These are phyloP conservation scores for Pichia insulana DNA, from an alignment of 805 yeast species.

Conservation along the genomic window DNA sequence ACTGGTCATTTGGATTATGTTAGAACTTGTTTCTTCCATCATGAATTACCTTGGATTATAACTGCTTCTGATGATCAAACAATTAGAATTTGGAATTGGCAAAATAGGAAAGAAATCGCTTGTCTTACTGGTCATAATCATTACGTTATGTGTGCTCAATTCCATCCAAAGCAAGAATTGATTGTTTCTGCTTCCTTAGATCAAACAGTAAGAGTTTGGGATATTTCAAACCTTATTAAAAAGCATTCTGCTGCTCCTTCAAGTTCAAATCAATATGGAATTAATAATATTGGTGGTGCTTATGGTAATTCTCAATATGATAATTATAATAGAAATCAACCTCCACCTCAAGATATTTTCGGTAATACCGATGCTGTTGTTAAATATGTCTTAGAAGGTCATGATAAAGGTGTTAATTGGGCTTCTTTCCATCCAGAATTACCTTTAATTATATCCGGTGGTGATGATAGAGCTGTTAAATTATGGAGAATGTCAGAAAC, in stretches of 20 bases:
- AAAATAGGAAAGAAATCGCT: constrained; percentile 93
- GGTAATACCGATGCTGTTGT: constrained; percentile 92
- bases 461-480: constrained; percentile 92
- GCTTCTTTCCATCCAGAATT: constrained; percentile 96
- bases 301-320: constrained; percentile 31
- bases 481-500: constrained; percentile 97
- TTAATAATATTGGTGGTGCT: constrained; percentile 2
- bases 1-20: constrained; percentile 93
- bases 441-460: constrained; percentile 90
- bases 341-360: constrained; percentile 85
- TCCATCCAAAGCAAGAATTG: constrained; percentile 92
- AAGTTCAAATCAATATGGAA: not conserved
- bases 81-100: constrained; percentile 99
- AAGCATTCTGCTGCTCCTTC: constrained; percentile 76
- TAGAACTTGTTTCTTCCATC: constrained; percentile 90
- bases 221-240: constrained; percentile 87
- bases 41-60: constrained; percentile 94
- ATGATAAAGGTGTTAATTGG: constrained; percentile 98
- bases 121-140: constrained; percentile 97
- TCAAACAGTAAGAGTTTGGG: constrained; percentile 99
- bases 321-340: constrained; percentile 43
- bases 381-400: constrained; percentile 94
- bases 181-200: constrained; percentile 94
- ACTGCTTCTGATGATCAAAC: constrained; percentile 97
- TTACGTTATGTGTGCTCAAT: constrained; percentile 96